Evolutionary conservation across 2,329 filamentous ascomycete species (phyloP).

Genomic region (Neofusicoccum sp.): DNA sequence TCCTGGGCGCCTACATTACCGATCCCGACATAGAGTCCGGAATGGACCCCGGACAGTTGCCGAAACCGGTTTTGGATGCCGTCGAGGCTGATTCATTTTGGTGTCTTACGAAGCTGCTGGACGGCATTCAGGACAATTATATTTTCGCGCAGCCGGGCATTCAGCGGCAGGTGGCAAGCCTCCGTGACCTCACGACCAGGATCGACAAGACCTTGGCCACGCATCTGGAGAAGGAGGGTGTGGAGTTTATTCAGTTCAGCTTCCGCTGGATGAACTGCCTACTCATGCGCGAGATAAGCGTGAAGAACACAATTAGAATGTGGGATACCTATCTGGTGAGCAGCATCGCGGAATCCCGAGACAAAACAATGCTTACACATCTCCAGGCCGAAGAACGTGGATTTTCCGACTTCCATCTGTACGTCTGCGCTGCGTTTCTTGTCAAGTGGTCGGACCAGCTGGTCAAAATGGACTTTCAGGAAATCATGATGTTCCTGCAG

Average conservation of each 20-base stretch:
- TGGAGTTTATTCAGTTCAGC: conserved; percentile 99
- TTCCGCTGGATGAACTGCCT: conserved; percentile 99
- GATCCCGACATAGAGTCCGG: conserved; percentile 87
- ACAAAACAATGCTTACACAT: background rate
- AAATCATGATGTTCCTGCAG: conserved; percentile 99
- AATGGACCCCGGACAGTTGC: conserved; percentile 95
- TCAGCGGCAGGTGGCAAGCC: conserved; percentile 83
- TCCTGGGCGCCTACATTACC: conserved; percentile 91
- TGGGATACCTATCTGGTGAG: conserved; percentile 98
- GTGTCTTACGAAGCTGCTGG: conserved; percentile 96
- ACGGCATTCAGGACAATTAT: conserved; percentile 98
- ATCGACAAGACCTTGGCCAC: conserved; percentile 83
- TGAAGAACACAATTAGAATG: conserved; percentile 96
- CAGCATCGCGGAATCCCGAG: conserved; percentile 16
- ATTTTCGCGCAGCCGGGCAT: conserved; percentile 97
- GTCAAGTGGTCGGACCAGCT: conserved; percentile 98
- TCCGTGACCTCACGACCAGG: conserved; percentile 84
- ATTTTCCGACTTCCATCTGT: conserved; percentile 96
- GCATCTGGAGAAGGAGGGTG: conserved; percentile 84
- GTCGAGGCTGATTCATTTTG: conserved; percentile 98
- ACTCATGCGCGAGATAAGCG: conserved; percentile 94
- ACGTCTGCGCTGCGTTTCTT: conserved; percentile 95
- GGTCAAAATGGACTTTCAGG: conserved; percentile 95
- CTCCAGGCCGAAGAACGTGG: conserved; percentile 91
- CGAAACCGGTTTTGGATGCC: conserved; percentile 85